These are phyloP conservation scores for Entophlyctis luteolus DNA, from an alignment of 192 early-diverging fungal genomes.

Conservation along the genomic window DNA sequence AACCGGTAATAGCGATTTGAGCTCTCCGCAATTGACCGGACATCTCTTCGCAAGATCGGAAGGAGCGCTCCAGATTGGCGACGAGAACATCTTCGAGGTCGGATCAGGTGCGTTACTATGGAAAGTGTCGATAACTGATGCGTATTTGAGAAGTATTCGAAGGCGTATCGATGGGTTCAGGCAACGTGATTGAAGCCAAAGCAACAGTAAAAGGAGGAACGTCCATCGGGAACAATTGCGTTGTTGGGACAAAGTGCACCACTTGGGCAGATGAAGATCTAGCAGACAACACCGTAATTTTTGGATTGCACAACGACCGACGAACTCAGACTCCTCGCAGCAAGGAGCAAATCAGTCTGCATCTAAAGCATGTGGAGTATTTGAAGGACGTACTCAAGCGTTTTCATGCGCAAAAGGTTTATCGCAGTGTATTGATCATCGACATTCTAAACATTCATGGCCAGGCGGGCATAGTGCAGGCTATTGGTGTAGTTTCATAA, in stretches of 20 bases:
- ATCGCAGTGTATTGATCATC: not conserved
- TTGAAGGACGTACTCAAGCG: conserved; percentile 50
- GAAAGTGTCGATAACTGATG: not conserved
- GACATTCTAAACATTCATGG: not conserved
- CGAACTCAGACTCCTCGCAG: conserved; percentile 45
- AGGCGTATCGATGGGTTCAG: conserved; percentile 61
- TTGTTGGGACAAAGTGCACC: conserved; percentile 64
- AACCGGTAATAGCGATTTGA: conserved; percentile 51
- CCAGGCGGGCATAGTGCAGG: conserved; percentile 3
- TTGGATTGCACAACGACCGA: conserved; percentile 50
- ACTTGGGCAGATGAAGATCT: conserved; percentile 59
- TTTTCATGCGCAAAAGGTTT: conserved; percentile 17
- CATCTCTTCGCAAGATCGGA: not conserved
- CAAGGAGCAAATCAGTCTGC: conserved; percentile 52
- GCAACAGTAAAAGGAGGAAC: conserved; percentile 55
- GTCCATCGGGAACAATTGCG: conserved; percentile 62
- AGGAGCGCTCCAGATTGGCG: conserved; percentile 56
- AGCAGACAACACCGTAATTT: conserved; percentile 64
- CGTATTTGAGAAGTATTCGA: conserved; percentile 51
- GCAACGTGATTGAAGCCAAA: conserved; percentile 63
- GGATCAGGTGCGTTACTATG: conserved; percentile 52
- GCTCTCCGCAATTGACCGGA: not conserved
- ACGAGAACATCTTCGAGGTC: conserved; percentile 73
- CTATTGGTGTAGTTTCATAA: conserved; percentile 14
- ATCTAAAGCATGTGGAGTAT: conserved; percentile 69